Evolutionary conservation across 2,329 filamentous ascomycete genomes (phyloP).

Genomic region (Aspergillus fumigatiaffinis): DNA sequence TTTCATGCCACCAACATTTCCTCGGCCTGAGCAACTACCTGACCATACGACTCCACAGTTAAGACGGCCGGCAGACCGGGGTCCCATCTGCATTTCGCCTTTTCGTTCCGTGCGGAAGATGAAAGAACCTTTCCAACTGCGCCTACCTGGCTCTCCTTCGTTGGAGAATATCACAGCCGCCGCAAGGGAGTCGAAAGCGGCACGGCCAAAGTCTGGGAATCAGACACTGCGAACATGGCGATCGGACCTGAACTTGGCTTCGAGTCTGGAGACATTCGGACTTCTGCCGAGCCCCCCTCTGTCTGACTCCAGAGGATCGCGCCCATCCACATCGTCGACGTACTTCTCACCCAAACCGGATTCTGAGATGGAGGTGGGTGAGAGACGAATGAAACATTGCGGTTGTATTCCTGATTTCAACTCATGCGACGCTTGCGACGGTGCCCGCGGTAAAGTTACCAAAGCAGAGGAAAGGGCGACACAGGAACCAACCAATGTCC

Average conservation of each 20-base stretch:
- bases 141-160: constrained; percentile 33
- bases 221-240: constrained; percentile 32
- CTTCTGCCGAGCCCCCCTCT: constrained; percentile 36
- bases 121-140: constrained; percentile 38
- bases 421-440: constrained; percentile 12
- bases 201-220: constrained; percentile 16
- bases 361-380: constrained; percentile 16
- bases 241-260: constrained; percentile 34
- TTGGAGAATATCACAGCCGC: constrained; percentile 22
- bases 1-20: constrained; percentile 30
- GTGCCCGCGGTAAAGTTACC: constrained; percentile 2
- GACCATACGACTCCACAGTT: constrained; percentile 25
- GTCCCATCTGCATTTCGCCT: constrained; percentile 28
- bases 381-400: constrained; percentile 6
- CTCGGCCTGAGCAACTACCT: constrained; percentile 23
- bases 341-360: constrained; percentile 23
- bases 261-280: constrained; percentile 31
- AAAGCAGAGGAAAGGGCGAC: constrained; percentile 10
- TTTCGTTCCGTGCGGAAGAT: constrained; percentile 38
- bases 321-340: constrained; percentile 22
- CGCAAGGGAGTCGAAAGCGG: constrained; percentile 15
- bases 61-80: constrained; percentile 25
- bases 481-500: constrained; percentile 26
- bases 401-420: constrained; percentile 3
- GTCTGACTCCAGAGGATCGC: constrained; percentile 29